Evolutionary conservation across 2,329 filamentous ascomycete species (phyloP).

Genomic region (Cladosporium phlei): DNA sequence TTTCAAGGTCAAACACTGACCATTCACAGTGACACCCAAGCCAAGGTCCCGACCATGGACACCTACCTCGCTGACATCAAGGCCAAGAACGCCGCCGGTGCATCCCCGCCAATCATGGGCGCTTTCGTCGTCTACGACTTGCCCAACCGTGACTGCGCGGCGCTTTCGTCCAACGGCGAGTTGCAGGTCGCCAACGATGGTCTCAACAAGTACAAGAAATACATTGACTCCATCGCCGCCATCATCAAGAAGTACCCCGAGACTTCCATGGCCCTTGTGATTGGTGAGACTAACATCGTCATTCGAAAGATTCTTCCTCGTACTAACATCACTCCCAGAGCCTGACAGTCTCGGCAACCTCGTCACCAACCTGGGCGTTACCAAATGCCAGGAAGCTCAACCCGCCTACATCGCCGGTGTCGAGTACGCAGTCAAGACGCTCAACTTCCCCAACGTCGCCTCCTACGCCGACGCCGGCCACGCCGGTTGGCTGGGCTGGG

Average conservation of each 20-base stretch:
- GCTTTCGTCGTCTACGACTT: conserved; percentile 60
- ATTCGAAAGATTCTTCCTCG: background rate
- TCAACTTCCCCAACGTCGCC: conserved; percentile 58
- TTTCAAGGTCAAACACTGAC: conserved; percentile 18
- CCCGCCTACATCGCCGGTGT: conserved; percentile 52
- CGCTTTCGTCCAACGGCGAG: conserved; percentile 60
- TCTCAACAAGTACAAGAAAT: conserved; percentile 48
- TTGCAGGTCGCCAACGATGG: conserved; percentile 52
- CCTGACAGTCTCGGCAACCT: conserved; percentile 61
- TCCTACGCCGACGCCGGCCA: conserved; percentile 63
- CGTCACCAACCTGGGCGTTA: conserved; percentile 54
- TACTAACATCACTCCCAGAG: conserved; percentile 44
- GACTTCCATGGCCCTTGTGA: conserved; percentile 46
- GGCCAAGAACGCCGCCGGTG: conserved; percentile 45
- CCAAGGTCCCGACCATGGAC: conserved; percentile 47
- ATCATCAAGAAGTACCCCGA: conserved; percentile 53
- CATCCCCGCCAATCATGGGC: conserved; percentile 43
- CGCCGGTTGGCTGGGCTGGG: conserved; percentile 61
- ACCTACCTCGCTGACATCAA: conserved; percentile 46
- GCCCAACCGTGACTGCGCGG: conserved; percentile 60
- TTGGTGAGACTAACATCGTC: conserved; percentile 35
- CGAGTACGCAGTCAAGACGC: conserved; percentile 51
- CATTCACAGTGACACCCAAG: conserved; percentile 37
- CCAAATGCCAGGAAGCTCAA: conserved; percentile 52
- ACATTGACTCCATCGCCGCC: conserved; percentile 52